Conservation (phyloP, 2,329 filamentous ascomycete species). For the Corniculantispora saksenae region DNA sequence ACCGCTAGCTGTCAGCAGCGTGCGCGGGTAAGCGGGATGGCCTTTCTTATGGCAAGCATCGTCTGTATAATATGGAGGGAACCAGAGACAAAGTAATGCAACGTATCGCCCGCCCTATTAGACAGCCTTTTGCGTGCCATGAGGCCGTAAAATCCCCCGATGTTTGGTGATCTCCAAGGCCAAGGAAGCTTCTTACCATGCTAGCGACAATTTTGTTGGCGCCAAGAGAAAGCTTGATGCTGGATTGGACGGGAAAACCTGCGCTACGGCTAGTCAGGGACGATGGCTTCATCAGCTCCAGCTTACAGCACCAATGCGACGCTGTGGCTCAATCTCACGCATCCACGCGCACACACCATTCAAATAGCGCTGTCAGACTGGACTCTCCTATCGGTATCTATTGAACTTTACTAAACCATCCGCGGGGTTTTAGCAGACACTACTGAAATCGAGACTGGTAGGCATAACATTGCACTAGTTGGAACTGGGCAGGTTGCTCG, state of each 20-base stretch:
- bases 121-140: background rate
- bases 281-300: background rate
- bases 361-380: background rate
- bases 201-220: background rate
- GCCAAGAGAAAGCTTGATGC: background rate
- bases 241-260: constrained; percentile 9
- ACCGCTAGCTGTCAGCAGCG: no score
- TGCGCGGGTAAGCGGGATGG: no score
- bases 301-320: background rate
- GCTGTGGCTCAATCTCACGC: constrained; percentile 6
- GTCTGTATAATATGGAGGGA: no score
- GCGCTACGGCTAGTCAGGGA: background rate
- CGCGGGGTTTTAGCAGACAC: no score
- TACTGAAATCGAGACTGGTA: no score
- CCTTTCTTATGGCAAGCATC: no score
- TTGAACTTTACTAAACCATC: background rate
- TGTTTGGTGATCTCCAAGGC: background rate
- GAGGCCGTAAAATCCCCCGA: background rate
- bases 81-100: background rate
- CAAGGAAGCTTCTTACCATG: background rate
- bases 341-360: background rate
- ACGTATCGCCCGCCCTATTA: background rate
- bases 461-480: no score
- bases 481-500: no score
- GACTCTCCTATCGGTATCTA: background rate